Evolutionary conservation across 257 asterid genomes (phyloP).

Genomic region (Capsicum pubescens): DNA sequence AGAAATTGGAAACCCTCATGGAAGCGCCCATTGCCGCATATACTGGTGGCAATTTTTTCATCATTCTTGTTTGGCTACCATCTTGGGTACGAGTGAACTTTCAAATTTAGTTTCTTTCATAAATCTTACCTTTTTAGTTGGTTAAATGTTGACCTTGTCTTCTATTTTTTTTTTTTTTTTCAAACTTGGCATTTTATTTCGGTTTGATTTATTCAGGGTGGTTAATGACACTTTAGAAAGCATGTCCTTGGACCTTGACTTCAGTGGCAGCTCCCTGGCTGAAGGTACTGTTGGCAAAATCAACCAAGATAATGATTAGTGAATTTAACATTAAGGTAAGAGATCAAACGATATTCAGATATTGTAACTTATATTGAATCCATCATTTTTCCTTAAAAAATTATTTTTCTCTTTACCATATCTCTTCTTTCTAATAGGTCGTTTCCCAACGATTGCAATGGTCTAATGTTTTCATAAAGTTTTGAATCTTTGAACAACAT

Average conservation of each 20-base stretch:
- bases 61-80: slow-evolving; percentile 94
- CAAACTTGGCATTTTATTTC: slow-evolving; percentile 33
- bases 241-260: slow-evolving; percentile 88
- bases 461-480: background rate
- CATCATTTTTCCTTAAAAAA: background rate
- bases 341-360: too few species aligned
- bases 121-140: slow-evolving; percentile 3
- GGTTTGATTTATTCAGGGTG: slow-evolving; percentile 56
- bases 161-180: background rate
- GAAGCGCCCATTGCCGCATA: slow-evolving; percentile 86
- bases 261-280: slow-evolving; percentile 78
- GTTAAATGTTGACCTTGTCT: background rate
- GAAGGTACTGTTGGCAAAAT: slow-evolving; percentile 62
- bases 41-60: slow-evolving; percentile 80
- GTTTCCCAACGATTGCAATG: too few species aligned
- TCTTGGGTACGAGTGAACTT: slow-evolving; percentile 69
- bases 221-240: slow-evolving; percentile 91
- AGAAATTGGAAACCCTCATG: slow-evolving; percentile 76
- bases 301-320: too few species aligned
- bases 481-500: background rate
- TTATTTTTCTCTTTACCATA: too few species aligned
- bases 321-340: background rate
- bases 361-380: background rate
- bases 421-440: too few species aligned
- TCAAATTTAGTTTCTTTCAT: slow-evolving; percentile 22